Percentiles rank a stretch among this genome's conserved stretches.
phyloP scores from a whole-genome alignment of 1,284 basidiomycete species.

The Ceratobasidium papillatum region DNA sequence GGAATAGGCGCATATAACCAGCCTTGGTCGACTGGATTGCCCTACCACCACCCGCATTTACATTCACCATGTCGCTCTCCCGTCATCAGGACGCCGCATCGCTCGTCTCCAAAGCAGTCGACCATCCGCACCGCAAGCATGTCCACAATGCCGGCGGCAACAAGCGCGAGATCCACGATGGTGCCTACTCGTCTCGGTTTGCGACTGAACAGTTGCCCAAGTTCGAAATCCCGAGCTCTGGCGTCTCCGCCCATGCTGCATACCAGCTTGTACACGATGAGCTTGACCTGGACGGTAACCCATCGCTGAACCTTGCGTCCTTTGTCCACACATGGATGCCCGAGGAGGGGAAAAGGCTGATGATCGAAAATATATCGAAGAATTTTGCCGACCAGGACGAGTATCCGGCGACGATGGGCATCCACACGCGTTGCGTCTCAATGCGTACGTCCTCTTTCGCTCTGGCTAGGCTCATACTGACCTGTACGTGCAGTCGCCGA shows the following conservation, averaged over 20 bases:
- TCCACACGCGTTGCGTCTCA: slow-evolving; percentile 76
- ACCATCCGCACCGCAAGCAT: slow-evolving; percentile 38
- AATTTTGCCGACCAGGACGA: slow-evolving; percentile 93
- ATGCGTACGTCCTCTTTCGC: slow-evolving; percentile 43
- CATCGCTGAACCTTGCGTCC: slow-evolving; percentile 84
- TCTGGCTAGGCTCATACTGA: not conserved
- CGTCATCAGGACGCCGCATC: slow-evolving; percentile 37
- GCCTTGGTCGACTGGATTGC: not conserved
- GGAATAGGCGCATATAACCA: slow-evolving; percentile 27
- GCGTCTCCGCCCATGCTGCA: slow-evolving; percentile 64
- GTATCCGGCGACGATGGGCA: slow-evolving; percentile 79
- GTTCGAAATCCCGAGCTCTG: slow-evolving; percentile 70
- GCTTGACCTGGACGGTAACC: slow-evolving; percentile 80
- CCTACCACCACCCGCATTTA: not conserved
- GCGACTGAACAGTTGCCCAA: slow-evolving; percentile 61
- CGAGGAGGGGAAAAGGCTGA: slow-evolving; percentile 72
- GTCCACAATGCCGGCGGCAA: not conserved
- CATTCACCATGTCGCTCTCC: slow-evolving; percentile 25
- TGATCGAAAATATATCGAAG: slow-evolving; percentile 86
- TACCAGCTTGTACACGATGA: slow-evolving; percentile 90
- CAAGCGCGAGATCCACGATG: slow-evolving; percentile 39
- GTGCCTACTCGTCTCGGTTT: slow-evolving; percentile 40
- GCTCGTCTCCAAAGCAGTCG: slow-evolving; percentile 39
- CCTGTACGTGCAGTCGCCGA: slow-evolving; percentile 84
- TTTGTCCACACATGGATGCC: slow-evolving; percentile 77